phyloP scores from a whole-genome alignment of 768 basidiomycete genomes.

The Dictyophora rubrovolvata region DNA sequence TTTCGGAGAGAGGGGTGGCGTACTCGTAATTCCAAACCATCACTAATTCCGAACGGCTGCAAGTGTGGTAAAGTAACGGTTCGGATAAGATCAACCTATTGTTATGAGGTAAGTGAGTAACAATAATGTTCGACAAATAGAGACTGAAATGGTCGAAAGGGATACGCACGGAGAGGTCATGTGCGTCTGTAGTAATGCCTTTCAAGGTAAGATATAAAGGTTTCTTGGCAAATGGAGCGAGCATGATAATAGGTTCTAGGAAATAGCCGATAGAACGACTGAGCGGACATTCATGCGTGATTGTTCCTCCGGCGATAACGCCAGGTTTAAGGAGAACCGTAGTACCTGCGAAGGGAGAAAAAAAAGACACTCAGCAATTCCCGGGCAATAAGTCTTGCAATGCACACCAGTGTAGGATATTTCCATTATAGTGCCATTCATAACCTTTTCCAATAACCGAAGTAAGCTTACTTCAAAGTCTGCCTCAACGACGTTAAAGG shows the following conservation, averaged over 20 bases:
- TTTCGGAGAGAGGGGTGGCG: conserved; percentile 12
- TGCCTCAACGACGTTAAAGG: conserved; percentile 19
- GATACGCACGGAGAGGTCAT: conserved; percentile 73
- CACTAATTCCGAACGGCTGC: conserved; percentile 80
- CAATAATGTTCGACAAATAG: conserved; percentile 2
- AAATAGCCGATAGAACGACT: conserved; percentile 91
- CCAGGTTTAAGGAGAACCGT: conserved; percentile 89
- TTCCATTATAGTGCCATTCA: conserved; percentile 91
- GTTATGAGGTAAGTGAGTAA: background rate
- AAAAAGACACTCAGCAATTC: background rate
- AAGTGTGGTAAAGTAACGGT: conserved; percentile 88
- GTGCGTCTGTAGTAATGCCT: conserved; percentile 88
- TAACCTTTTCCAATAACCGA: conserved; percentile 78
- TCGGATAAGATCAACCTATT: conserved; percentile 75
- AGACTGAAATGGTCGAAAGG: conserved; percentile 10
- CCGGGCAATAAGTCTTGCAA: background rate
- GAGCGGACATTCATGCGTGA: conserved; percentile 80
- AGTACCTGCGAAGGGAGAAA: conserved; percentile 48
- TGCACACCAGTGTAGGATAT: conserved; percentile 85
- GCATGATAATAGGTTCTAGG: conserved; percentile 78
- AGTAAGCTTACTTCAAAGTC: conserved; percentile 92
- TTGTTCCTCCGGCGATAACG: conserved; percentile 70
- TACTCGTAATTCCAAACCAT: conserved; percentile 83
- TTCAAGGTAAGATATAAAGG: conserved; percentile 70
- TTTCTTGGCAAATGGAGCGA: conserved; percentile 89